A percentile compares a stretch with the other conserved stretches of the same genome.
Evolutionary conservation across 352 stramenopile genomes (phyloP).

Genomic region (Globisporangium irregulare): DNA sequence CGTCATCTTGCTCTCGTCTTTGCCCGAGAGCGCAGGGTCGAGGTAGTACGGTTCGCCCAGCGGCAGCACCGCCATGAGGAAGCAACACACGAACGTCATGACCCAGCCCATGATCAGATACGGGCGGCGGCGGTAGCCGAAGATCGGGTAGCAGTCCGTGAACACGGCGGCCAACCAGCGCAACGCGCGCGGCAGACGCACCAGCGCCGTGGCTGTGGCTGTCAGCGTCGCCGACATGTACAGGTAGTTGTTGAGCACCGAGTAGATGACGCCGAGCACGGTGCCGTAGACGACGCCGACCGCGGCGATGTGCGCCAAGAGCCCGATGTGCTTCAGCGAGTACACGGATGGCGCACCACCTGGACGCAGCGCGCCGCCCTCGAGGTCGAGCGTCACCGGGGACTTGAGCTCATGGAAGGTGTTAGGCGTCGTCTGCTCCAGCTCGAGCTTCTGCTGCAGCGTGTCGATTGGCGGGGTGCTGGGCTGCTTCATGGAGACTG

Average conservation of each 20-base stretch:
- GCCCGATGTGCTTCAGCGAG: conserved; percentile 36
- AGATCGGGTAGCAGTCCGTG: conserved; percentile 79
- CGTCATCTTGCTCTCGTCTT: conserved; percentile 31
- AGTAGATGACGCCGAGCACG: conserved; percentile 36
- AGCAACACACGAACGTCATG: conserved; percentile 35
- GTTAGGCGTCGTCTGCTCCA: not conserved
- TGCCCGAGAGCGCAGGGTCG: conserved; percentile 23
- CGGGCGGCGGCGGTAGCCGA: conserved; percentile 69
- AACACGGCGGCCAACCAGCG: conserved; percentile 64
- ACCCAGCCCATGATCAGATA: conserved; percentile 76
- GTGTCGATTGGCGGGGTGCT: conserved; percentile 1
- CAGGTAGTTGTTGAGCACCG: conserved; percentile 60
- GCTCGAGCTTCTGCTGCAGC: conserved; percentile 7
- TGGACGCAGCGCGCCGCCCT: conserved; percentile 35
- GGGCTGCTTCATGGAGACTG: conserved; percentile 8
- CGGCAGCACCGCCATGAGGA: conserved; percentile 48
- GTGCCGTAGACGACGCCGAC: conserved; percentile 46
- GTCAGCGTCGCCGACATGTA: conserved; percentile 50
- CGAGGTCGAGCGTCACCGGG: conserved; percentile 11
- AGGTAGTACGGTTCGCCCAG: conserved; percentile 47
- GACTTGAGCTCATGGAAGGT: conserved; percentile 10
- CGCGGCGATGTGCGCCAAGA: conserved; percentile 41
- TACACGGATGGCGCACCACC: conserved; percentile 38
- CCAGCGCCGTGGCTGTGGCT: conserved; percentile 41
- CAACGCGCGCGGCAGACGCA: conserved; percentile 39